Conservation (phyloP, 2,329 filamentous ascomycete genomes). For the Botrytis tulipae region DNA sequence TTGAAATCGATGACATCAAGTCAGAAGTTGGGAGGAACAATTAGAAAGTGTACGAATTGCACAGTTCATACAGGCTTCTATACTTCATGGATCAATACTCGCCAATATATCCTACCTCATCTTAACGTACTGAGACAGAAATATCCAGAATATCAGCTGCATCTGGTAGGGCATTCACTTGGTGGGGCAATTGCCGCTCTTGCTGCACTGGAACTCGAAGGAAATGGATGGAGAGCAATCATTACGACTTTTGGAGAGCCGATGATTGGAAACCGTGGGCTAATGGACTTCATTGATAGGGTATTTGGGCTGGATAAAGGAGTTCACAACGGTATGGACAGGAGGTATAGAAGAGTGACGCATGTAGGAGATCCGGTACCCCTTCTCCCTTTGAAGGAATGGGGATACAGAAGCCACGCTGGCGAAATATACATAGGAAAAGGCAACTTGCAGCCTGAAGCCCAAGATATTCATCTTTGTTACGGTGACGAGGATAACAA, state of each 20-base stretch:
- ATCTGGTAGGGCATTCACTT: conserved; percentile 82
- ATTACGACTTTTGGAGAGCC: conserved; percentile 96
- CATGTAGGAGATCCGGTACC: conserved; percentile 87
- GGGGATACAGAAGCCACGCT: conserved; percentile 82
- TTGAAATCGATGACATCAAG: neutral
- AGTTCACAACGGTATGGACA: neutral
- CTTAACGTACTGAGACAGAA: conserved; percentile 57
- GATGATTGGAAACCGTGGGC: conserved; percentile 56
- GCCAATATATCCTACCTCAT: conserved; percentile 64
- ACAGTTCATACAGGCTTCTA: conserved; percentile 92
- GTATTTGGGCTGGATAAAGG: conserved; percentile 25
- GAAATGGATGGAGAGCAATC: conserved; percentile 68
- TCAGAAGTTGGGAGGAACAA: neutral
- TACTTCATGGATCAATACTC: conserved; percentile 75
- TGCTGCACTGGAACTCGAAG: conserved; percentile 75
- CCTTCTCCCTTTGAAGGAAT: conserved; percentile 78
- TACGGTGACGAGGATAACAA: conserved; percentile 64
- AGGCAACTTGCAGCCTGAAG: conserved; percentile 62
- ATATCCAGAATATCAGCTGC: conserved; percentile 70
- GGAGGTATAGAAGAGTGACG: conserved; percentile 72
- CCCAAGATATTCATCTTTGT: conserved; percentile 70
- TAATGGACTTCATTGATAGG: conserved; percentile 42
- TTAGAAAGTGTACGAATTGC: conserved; percentile 72
- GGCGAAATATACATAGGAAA: conserved; percentile 87
- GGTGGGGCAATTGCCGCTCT: conserved; percentile 90